Evolutionary conservation across 2,329 filamentous ascomycete species (phyloP), one percentile per base, ranked within the genome.

Genomic region (Aspergillus oerlinghausenensis): DNA sequence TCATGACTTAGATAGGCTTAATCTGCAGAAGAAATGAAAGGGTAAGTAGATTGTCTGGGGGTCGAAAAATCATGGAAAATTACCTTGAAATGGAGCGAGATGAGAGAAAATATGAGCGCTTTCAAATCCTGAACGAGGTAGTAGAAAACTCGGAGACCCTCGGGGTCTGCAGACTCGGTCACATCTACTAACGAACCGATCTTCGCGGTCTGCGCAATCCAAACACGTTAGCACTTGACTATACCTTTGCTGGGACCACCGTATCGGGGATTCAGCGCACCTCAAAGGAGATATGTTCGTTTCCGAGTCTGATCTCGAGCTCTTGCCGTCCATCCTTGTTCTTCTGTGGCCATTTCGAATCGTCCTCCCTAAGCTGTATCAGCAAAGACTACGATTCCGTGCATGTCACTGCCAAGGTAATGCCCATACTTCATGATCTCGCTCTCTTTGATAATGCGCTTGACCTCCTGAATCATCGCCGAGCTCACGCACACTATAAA

Each of bases 301-400:
- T 94, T 45, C 93, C 94, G 55, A 99, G 74, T 50, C 92, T 84
- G 57, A 99, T 97, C 75, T 99, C 94, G 50, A 99, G 82, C 77
- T 99, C 94, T 73, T 99, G 94, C 62, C 93, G 86, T 38, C 94
- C 94, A 68, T 99, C 94, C 78, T 97, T 97, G 79, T 99, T 99
- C 84, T 97, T 99, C 75, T 95, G 91, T 0, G 94, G 94, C 94
- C 94, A 99, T 74, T 97, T 97, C 26, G 87, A 89, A 74, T 99
- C 94, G 71, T 99, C 94, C 86, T 99, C 94, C 80, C 91, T 96
- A 65, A 60, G 40, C 19, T 35, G 28, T 38, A 55, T 71, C 40
- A 71, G 65, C 56, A 49, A 35, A 45, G 28, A 19, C 19, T 11
- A 11, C 29, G 25, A 26, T 28, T 49, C 47, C 19, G 2, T 21